Percentiles rank a stretch among this genome's conserved stretches.
Evolutionary conservation across 2,329 filamentous ascomycete genomes (phyloP).

Genomic region (Akanthomyces lecanii): DNA sequence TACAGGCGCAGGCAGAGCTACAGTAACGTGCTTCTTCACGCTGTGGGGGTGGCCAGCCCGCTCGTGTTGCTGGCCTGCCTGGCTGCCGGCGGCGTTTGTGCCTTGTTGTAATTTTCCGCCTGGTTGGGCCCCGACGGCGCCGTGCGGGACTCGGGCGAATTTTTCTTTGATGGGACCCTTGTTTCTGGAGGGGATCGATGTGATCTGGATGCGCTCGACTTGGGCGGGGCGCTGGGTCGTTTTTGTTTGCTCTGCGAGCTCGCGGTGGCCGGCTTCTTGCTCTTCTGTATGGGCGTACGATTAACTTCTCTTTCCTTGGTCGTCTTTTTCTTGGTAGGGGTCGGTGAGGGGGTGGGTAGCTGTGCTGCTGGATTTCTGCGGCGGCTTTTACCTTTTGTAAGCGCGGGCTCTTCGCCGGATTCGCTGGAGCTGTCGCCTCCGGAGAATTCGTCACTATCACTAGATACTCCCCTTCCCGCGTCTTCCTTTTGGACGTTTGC

Average conservation of each 20-base stretch:
- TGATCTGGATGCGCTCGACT: constrained; percentile 17
- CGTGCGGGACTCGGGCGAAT: background rate
- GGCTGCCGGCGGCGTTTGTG: background rate
- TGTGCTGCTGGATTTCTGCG: constrained; percentile 24
- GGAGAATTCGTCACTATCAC: constrained; percentile 11
- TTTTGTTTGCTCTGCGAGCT: constrained; percentile 21
- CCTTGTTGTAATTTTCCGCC: background rate
- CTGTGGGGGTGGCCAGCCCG: background rate
- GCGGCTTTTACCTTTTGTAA: constrained; percentile 34
- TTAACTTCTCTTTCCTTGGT: constrained; percentile 30
- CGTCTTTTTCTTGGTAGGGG: constrained; percentile 24
- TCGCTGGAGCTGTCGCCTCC: constrained; percentile 2
- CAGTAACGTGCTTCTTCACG: background rate
- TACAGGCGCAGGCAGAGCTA: background rate
- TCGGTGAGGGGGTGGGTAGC: constrained; percentile 23
- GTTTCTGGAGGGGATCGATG: constrained; percentile 29
- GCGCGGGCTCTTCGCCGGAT: constrained; percentile 21
- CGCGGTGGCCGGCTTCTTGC: constrained; percentile 22
- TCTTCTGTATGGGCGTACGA: constrained; percentile 28
- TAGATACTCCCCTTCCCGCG: background rate
- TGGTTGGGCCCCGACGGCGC: background rate
- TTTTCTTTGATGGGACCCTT: constrained; percentile 2
- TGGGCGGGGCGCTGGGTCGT: constrained; percentile 15
- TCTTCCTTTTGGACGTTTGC: background rate
- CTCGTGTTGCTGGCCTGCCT: background rate